These are phyloP conservation scores for Trichosporon sp. DNA, from an alignment of 1,284 basidiomycete species.

Conservation along the genomic window DNA sequence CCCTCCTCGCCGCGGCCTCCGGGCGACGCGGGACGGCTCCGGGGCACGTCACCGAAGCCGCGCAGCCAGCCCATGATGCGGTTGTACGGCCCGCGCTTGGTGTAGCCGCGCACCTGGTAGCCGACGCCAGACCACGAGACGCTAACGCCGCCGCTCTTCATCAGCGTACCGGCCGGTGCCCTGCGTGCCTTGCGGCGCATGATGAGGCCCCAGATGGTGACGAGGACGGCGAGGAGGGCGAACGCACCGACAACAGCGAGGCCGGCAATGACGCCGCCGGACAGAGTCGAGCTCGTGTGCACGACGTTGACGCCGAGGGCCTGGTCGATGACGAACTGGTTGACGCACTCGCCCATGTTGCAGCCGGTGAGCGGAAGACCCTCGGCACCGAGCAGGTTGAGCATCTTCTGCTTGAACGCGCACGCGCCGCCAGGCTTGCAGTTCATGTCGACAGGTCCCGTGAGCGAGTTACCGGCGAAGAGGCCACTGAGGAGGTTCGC, in stretches of 20 bases:
- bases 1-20: constrained; percentile 3
- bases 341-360: constrained; percentile 76
- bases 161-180: constrained; percentile 33
- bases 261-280: constrained; percentile 77
- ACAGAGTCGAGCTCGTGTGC: constrained; percentile 46
- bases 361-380: constrained; percentile 69
- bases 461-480: constrained; percentile 50
- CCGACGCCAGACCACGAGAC: constrained; percentile 66
- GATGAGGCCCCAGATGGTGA: constrained; percentile 59
- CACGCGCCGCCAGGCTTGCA: constrained; percentile 62
- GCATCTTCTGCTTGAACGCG: constrained; percentile 64
- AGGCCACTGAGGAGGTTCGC: constrained; percentile 54
- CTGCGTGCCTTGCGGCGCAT: constrained; percentile 58
- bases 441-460: constrained; percentile 53
- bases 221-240: constrained; percentile 55
- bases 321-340: constrained; percentile 66
- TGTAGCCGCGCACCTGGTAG: constrained; percentile 50
- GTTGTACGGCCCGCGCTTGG: constrained; percentile 5
- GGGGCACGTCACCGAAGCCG: constrained; percentile 15
- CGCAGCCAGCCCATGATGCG: constrained; percentile 24
- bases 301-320: constrained; percentile 29
- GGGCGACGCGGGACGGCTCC: background rate
- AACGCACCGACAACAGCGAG: constrained; percentile 71
- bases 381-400: constrained; percentile 65
- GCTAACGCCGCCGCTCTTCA: constrained; percentile 52